Conservation (phyloP, 164 flowering plant genomes). For the Chloranthus sessilifolius region DNA sequence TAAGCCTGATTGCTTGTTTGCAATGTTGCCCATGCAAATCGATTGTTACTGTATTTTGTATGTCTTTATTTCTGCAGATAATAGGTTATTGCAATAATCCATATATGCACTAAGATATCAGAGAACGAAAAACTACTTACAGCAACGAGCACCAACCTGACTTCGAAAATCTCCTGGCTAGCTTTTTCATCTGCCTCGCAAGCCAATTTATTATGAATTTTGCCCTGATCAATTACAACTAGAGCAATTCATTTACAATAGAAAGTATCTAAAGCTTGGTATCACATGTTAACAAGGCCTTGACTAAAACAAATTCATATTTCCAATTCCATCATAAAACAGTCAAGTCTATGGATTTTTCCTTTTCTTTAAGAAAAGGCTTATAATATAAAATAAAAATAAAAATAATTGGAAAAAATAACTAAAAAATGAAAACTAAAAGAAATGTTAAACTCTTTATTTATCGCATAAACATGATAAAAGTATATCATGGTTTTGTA, state of each 20-base stretch:
- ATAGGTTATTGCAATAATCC: slow-evolving; percentile 1
- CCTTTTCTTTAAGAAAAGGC: no score
- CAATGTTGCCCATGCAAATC: slow-evolving; percentile 98
- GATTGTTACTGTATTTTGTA: slow-evolving; percentile 77
- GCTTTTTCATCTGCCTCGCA: slow-evolving; percentile 77
- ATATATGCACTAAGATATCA: neutral
- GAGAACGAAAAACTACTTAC: neutral
- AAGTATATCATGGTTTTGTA: no score
- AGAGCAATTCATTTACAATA: neutral
- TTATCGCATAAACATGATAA: no score
- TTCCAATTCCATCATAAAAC: no score
- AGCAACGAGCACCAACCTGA: slow-evolving; percentile 42
- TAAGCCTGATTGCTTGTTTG: slow-evolving; percentile 69
- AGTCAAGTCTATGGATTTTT: no score
- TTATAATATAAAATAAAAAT: no score
- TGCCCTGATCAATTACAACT: slow-evolving; percentile 41
- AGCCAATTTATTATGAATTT: slow-evolving; percentile 40
- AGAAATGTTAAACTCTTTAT: no score
- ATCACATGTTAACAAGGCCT: no score
- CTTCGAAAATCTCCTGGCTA: slow-evolving; percentile 71
- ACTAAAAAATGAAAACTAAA: no score
- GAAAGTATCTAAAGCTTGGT: no score
- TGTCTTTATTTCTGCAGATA: slow-evolving; percentile 61
- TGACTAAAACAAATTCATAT: no score
- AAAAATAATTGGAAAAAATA: no score